These are phyloP conservation scores for Alternaria triticimaculans DNA, from an alignment of 2,329 filamentous ascomycete species.

Conservation along the genomic window DNA sequence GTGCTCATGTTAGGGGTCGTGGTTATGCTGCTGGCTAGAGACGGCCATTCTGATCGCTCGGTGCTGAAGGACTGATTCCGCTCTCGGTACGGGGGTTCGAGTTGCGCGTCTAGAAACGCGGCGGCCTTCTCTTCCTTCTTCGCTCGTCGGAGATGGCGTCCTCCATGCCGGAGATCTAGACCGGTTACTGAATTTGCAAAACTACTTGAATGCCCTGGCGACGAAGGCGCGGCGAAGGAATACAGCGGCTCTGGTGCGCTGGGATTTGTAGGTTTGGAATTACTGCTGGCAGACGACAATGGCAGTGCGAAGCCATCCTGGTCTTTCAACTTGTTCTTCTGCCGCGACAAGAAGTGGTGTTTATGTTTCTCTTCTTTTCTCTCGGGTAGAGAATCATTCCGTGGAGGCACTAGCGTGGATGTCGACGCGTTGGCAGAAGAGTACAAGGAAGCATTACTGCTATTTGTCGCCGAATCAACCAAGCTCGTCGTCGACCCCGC, in stretches of 20 bases:
- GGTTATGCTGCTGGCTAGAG: constrained; percentile 28
- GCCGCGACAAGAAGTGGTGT: constrained; percentile 79
- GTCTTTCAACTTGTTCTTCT: constrained; percentile 76
- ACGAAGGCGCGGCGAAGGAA: constrained; percentile 77
- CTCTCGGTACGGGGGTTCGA: constrained; percentile 44
- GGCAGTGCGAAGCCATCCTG: constrained; percentile 74
- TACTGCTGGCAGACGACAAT: constrained; percentile 77
- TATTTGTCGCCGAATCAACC: constrained; percentile 63
- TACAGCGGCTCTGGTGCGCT: constrained; percentile 78
- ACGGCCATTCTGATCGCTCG: constrained; percentile 49
- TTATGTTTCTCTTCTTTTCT: constrained; percentile 77
- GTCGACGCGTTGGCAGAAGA: constrained; percentile 77
- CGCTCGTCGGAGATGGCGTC: constrained; percentile 78
- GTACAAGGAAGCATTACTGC: constrained; percentile 69
- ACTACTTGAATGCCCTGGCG: constrained; percentile 69
- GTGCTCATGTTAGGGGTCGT: constrained; percentile 30
- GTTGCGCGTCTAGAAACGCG: constrained; percentile 40
- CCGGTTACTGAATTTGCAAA: constrained; percentile 86
- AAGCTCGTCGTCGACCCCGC: constrained; percentile 75
- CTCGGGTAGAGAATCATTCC: constrained; percentile 52
- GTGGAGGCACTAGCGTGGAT: constrained; percentile 72
- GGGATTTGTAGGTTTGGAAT: constrained; percentile 77
- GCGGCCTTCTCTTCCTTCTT: constrained; percentile 61
- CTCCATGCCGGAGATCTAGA: constrained; percentile 78
- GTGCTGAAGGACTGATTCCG: constrained; percentile 49